These are phyloP conservation scores for Lactuca sativa DNA, from an alignment of 129 eudicot genomes.

Conservation along the genomic window DNA sequence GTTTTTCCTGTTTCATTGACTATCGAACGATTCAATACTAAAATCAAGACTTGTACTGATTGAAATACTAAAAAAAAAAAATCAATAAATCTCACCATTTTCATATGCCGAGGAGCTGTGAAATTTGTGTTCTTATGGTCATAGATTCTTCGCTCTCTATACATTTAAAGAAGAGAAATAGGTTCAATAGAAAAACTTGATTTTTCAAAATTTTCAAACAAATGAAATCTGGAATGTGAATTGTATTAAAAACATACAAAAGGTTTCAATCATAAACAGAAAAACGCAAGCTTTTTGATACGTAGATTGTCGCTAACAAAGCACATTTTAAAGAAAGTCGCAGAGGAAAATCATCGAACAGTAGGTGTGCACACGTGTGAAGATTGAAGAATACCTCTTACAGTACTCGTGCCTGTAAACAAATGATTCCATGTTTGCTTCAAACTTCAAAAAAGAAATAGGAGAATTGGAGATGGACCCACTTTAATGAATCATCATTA, in stretches of 20 bases:
- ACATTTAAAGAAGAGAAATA: constrained; percentile 16
- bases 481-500: constrained; percentile 30
- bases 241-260: neutral
- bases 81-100: constrained; percentile 30
- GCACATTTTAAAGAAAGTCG: neutral
- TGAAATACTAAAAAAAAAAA: neutral
- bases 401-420: constrained; percentile 33
- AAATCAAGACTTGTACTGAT: neutral
- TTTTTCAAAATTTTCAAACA: neutral
- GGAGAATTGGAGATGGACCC: constrained; percentile 28
- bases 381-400: constrained; percentile 32
- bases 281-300: neutral
- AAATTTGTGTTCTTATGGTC: constrained; percentile 31
- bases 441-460: constrained; percentile 27
- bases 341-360: constrained; percentile 22
- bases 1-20: constrained; percentile 37
- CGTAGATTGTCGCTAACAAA: neutral
- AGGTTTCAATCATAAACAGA: constrained; percentile 4
- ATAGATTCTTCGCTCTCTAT: constrained; percentile 42
- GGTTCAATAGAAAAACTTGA: neutral
- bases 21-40: constrained; percentile 12
- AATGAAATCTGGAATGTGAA: neutral
- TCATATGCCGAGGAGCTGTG: constrained; percentile 24
- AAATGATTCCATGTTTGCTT: constrained; percentile 36
- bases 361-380: constrained; percentile 21